Base-by-base conservation (phyloP, 305 asterid species). In the Solanum hybrid region DNA sequence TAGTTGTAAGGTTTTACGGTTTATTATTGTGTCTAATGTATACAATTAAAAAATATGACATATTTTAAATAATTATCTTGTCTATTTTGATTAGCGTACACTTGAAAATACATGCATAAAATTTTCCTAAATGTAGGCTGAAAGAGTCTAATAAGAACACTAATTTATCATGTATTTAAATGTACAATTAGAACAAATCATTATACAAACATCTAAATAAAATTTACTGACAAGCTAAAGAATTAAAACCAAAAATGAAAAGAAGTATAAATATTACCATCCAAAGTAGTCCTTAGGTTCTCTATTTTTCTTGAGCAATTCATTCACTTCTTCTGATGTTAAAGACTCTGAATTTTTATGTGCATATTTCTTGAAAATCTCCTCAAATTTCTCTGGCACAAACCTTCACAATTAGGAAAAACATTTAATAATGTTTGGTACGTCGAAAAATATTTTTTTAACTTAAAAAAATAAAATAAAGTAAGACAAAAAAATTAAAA, bases 341-440 rank as follows among this genome's bases (percentile, higher is more conserved):
- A 92, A 80, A 11, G 81, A 22, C 20, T 80, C 87, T 51, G 82
- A 6, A 87, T 91, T 83, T 0, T 46, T 79, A 39, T 28, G 75
- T 40, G 92, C 93, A 79, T 91, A 89, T 87, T 91, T 91, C 4
- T 35, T 20, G 86, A 92, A 92, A 9, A 92, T 86, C 73, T 91
- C 93, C 86, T 92, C 92, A 90, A 92, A 92, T 89, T 89, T 92
- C 46, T 87, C 80, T 22, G 89, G 81, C 4, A 91, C 91, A 85
- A 92, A 92, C 77, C 93, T 92, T 89, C 37, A 78, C 14, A 29
- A 26, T 5, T 22, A 28, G 8, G 11, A 29, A 39, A 33, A 39
- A 28, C 0, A 8, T 5, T 37, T 1, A 6, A 73, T 14, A 28
- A 28, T 3, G 16, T 71, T 73, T 12, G 78, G 2, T 0, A 73